phyloP scores from a whole-genome alignment of 2,329 filamentous ascomycete genomes.

The Beauveria sp. region DNA sequence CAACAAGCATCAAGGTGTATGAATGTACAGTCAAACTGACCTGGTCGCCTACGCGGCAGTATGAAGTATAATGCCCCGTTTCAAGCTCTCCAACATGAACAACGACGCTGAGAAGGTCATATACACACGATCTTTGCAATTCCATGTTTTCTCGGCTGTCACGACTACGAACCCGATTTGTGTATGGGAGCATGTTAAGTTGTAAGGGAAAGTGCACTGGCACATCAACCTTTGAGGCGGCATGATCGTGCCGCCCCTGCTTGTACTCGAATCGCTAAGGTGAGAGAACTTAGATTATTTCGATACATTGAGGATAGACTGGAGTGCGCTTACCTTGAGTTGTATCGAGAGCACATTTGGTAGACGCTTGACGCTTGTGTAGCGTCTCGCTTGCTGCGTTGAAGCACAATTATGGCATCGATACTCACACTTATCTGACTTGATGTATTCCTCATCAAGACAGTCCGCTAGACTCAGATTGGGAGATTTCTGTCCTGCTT shows the following conservation, averaged over 20 bases:
- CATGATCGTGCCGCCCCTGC: constrained; percentile 54
- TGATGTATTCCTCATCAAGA: constrained; percentile 78
- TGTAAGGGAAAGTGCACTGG: constrained; percentile 78
- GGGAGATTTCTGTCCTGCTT: constrained; percentile 39
- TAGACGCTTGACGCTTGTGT: constrained; percentile 74
- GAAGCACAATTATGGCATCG: constrained; percentile 74
- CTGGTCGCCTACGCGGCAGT: constrained; percentile 72
- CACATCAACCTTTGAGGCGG: constrained; percentile 80
- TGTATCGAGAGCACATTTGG: constrained; percentile 89
- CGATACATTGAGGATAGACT: background rate
- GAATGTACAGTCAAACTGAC: constrained; percentile 17
- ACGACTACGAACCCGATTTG: constrained; percentile 52
- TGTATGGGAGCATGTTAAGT: constrained; percentile 87
- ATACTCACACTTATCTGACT: constrained; percentile 82
- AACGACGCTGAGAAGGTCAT: constrained; percentile 82
- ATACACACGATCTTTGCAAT: constrained; percentile 61
- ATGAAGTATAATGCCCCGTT: constrained; percentile 87
- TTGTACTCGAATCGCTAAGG: constrained; percentile 64
- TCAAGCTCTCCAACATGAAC: constrained; percentile 92
- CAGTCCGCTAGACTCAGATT: constrained; percentile 58
- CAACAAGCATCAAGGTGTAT: constrained; percentile 2
- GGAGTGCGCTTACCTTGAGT: constrained; percentile 60
- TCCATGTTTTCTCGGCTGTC: constrained; percentile 49
- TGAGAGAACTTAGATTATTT: background rate
- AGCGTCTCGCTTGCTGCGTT: constrained; percentile 72